Conservation (phyloP, 768 basidiomycete genomes). For the Kwoniella dejecticola region DNA sequence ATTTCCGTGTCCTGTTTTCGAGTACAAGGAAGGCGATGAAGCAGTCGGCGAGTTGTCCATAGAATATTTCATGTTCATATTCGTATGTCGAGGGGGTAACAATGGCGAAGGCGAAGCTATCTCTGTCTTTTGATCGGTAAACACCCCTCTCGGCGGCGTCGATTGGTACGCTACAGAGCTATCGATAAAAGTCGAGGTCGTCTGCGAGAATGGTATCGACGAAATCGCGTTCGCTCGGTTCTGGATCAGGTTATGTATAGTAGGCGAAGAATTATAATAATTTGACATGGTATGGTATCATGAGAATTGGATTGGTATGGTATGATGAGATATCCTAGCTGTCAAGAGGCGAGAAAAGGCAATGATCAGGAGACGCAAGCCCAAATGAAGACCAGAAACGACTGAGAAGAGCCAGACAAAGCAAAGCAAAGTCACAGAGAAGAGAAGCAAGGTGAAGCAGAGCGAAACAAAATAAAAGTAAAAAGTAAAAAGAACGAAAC, state of each 20-base stretch:
- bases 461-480: no score
- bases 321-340: neutral
- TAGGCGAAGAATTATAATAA: constrained; percentile 1
- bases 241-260: constrained; percentile 16
- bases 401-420: no score
- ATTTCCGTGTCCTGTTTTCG: constrained; percentile 23
- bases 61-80: no score
- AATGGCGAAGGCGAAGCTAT: constrained; percentile 7
- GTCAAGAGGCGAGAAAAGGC: no score
- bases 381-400: no score
- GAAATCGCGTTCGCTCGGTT: constrained; percentile 9
- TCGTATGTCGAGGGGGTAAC: neutral
- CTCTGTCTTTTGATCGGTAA: no score
- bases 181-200: constrained; percentile 11
- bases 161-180: no score
- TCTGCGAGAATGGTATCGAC: constrained; percentile 14
- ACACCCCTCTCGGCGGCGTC: no score
- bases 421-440: no score
- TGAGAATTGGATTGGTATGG: neutral
- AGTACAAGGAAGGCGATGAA: constrained; percentile 37
- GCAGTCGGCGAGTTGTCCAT: constrained; percentile 16
- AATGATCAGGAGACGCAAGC: no score
- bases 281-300: neutral
- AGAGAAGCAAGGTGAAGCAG: no score
- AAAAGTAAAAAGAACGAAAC: no score